Evolutionary conservation across 345 rosid species (phyloP), one percentile per base, ranked within the genome.

Genomic region (Psidium guajava): DNA sequence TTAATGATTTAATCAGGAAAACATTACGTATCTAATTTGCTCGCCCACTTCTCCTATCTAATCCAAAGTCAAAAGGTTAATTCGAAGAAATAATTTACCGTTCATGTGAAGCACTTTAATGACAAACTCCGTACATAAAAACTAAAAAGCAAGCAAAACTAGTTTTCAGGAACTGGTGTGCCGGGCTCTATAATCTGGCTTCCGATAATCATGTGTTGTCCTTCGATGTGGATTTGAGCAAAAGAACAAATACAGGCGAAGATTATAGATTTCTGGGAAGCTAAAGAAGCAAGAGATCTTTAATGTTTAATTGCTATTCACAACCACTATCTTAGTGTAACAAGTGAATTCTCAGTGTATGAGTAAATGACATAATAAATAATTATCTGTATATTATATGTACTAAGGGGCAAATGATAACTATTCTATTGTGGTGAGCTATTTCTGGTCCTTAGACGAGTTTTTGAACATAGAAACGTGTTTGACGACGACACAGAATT

Each of bases 51-150:
- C 44, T 64, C 77, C 2, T 18, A 16, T 8, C 77, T 64, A 16
- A 16, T 64, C 0, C 1, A 0, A 32, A 32, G 32, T 64, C 47
- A 8, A 32, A 16, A 18, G 6, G 4, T 16, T 16, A 18, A 64
- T 32, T 36, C 1, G 0, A 64, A 7, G 77, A 64, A 32, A 32
- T 11, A 32, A 16, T 16, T 64, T 16, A 32, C 6, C 12, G 0
- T 6, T 10, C 10, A 27, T 1, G 5, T 61, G 28, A 14, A 0
- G 8, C 0, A n/a, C 69, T 58, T 27, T 14, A 27, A 61, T 61
- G 14, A 27, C 32, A 14, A 32, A 7, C 11, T 32, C 0, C 77
- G 21, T 0, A 18, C 12, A 8, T 0, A 3, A 0, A 52, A 15
- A 44, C 49, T 44, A 8, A 53, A 28, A 16, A 8, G 77, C 77